These are phyloP conservation scores for Penicillium capsulatum DNA, from an alignment of 2,329 filamentous ascomycete genomes.

Conservation along the genomic window DNA sequence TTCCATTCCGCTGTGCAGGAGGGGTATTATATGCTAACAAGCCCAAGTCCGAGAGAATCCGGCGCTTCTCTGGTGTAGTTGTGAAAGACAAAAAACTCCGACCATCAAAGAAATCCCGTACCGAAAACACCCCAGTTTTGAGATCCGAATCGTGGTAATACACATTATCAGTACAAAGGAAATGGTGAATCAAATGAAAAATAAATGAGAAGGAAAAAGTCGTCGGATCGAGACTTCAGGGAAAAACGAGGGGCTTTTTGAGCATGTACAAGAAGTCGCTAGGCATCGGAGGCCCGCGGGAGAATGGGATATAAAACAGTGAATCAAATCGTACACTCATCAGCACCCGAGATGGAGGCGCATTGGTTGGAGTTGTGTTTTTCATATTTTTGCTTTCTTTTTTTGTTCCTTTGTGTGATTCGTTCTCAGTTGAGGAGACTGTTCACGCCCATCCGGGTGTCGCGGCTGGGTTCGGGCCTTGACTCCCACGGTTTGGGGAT, in stretches of 20 bases:
- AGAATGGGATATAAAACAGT: constrained; percentile 16
- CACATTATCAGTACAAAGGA: constrained; percentile 26
- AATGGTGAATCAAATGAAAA: too few species aligned
- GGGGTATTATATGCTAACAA: constrained; percentile 15
- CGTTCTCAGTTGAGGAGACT: constrained; percentile 38
- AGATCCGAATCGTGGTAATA: constrained; percentile 22
- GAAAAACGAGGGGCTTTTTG: constrained; percentile 15
- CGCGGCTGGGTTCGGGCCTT: constrained; percentile 27
- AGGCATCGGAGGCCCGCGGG: constrained; percentile 3
- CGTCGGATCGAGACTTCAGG: constrained; percentile 7
- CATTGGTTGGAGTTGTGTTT: background rate
- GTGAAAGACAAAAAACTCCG: too few species aligned
- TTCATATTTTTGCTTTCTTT: too few species aligned
- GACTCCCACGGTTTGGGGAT: constrained; percentile 25
- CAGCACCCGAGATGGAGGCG: constrained; percentile 10
- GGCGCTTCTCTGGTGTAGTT: background rate
- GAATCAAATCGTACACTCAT: constrained; percentile 24
- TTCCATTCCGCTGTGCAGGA: constrained; percentile 1
- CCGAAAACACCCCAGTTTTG: constrained; percentile 14
- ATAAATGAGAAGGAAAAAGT: constrained; percentile 8
- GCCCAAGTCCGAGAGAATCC: constrained; percentile 2
- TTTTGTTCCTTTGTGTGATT: too few species aligned
- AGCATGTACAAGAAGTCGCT: constrained; percentile 20
- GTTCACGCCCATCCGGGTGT: constrained; percentile 40
- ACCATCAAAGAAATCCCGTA: background rate